A percentile compares a stretch with the other conserved stretches of the same genome.
These are phyloP conservation scores for Umbilicaria muhlenbergii DNA, from an alignment of 495 filamentous ascomycete species.

Conservation along the genomic window DNA sequence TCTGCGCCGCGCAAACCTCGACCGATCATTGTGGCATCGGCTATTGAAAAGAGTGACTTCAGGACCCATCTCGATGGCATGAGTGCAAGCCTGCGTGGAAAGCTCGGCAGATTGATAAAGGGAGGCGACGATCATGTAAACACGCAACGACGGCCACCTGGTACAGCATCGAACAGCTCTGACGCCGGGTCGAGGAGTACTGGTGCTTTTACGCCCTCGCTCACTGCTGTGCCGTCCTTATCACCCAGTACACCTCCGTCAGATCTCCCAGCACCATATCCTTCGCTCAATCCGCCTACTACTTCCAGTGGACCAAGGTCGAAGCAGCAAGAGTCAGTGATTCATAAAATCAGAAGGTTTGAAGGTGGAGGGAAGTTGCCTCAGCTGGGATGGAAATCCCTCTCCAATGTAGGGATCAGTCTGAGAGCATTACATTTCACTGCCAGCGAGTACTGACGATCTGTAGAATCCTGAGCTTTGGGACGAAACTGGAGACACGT, in stretches of 20 bases:
- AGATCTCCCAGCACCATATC: conserved; percentile 4
- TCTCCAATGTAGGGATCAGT: conserved; percentile 11
- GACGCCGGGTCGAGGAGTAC: conserved; percentile 12
- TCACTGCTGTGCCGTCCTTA: conserved; percentile 14
- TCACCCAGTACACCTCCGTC: conserved; percentile 14
- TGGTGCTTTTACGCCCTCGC: conserved; percentile 12
- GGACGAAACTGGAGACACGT: conserved; percentile 15
- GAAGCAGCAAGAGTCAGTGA: conserved; percentile 12
- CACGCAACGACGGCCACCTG: conserved; percentile 2
- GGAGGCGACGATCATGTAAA: conserved; percentile 5
- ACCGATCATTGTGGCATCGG: conserved; percentile 15
- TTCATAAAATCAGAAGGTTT: conserved; percentile 15
- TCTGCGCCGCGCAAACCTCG: conserved; percentile 14
- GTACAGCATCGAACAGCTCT: conserved; percentile 6
- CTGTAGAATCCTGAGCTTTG: conserved; percentile 16
- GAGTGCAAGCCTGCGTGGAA: conserved; percentile 16
- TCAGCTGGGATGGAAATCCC: conserved; percentile 16
- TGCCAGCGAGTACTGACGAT: neutral
- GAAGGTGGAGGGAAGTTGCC: conserved; percentile 16
- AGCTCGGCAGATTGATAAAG: conserved; percentile 13
- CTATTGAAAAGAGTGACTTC: conserved; percentile 17
- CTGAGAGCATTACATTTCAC: too few species aligned
- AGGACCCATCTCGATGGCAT: conserved; percentile 17
- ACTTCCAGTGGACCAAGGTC: conserved; percentile 4
- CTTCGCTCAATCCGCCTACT: neutral